These are phyloP conservation scores for Melastoma candidum DNA, from an alignment of 441 rosid genomes.

Conservation along the genomic window DNA sequence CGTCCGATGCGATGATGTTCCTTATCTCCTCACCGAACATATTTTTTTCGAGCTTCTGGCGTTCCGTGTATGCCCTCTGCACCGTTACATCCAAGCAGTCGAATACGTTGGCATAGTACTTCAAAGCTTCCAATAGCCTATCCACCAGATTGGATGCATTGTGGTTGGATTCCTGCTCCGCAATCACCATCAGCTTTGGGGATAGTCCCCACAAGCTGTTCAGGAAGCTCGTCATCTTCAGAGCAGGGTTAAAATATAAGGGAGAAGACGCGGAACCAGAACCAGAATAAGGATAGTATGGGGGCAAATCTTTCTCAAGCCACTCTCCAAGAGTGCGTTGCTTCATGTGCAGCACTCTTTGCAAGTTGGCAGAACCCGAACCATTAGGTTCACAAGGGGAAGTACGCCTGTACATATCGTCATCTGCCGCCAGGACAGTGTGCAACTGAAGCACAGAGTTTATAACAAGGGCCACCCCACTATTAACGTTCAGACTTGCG, in stretches of 20 bases:
- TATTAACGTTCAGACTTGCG: conserved; percentile 48
- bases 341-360: conserved; percentile 29
- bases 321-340: conserved; percentile 49
- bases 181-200: too few relatives aligned
- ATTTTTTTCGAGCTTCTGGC: conserved; percentile 6
- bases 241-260: too few relatives aligned
- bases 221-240: too few relatives aligned
- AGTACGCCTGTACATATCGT: conserved; percentile 29
- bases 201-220: too few relatives aligned
- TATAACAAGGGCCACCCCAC: conserved; percentile 68
- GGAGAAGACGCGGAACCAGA: too few relatives aligned
- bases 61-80: too few relatives aligned
- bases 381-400: conserved; percentile 30
- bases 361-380: conserved; percentile 20
- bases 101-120: too few relatives aligned
- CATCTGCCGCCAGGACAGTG: conserved; percentile 42
- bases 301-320: conserved; percentile 47
- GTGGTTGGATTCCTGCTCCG: too few relatives aligned
- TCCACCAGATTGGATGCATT: too few relatives aligned
- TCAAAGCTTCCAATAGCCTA: too few relatives aligned
- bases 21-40: not conserved
- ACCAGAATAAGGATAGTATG: too few relatives aligned
- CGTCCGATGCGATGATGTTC: not conserved
- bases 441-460: conserved; percentile 62
- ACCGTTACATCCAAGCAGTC: too few relatives aligned